These are phyloP conservation scores for Colletotrichum ledebouriae DNA, from an alignment of 2,329 filamentous ascomycete genomes.

Conservation along the genomic window DNA sequence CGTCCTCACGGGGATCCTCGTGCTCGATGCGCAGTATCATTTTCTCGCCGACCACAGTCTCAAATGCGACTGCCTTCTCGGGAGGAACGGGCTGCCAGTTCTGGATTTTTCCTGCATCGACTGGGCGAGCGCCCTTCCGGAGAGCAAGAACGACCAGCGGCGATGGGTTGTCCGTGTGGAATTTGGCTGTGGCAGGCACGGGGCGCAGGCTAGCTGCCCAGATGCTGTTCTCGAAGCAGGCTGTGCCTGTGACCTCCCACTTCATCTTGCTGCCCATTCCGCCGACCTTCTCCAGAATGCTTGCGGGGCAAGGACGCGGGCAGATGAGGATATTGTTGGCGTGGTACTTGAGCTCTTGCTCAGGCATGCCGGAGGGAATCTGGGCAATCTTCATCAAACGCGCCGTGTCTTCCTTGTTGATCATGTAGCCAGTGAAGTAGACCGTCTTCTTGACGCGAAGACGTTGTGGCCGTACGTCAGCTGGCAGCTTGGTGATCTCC, in stretches of 20 bases:
- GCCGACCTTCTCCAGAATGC: constrained; percentile 85
- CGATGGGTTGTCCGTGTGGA: constrained; percentile 83
- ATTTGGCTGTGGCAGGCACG: constrained; percentile 73
- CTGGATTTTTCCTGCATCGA: constrained; percentile 84
- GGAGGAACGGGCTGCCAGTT: constrained; percentile 84
- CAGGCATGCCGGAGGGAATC: constrained; percentile 71
- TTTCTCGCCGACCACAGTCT: constrained; percentile 89
- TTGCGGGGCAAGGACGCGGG: constrained; percentile 78
- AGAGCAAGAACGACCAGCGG: constrained; percentile 88
- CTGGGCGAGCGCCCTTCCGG: constrained; percentile 79
- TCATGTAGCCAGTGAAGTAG: constrained; percentile 93
- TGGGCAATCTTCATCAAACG: constrained; percentile 78
- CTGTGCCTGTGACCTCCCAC: constrained; percentile 86
- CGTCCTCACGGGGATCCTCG: constrained; percentile 72
- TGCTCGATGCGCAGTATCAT: constrained; percentile 84
- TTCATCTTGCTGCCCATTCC: constrained; percentile 86
- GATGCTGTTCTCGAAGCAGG: constrained; percentile 80
- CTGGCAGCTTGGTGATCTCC: constrained; percentile 56
- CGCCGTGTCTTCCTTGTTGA: constrained; percentile 78
- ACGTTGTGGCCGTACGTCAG: constrained; percentile 55
- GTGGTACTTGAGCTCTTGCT: constrained; percentile 82
- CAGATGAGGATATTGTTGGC: constrained; percentile 94
- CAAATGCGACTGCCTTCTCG: constrained; percentile 81
- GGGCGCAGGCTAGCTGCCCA: constrained; percentile 90
- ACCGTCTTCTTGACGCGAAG: constrained; percentile 87